phyloP scores from a whole-genome alignment of 495 filamentous ascomycete genomes.

The Penicillium roqueforti region DNA sequence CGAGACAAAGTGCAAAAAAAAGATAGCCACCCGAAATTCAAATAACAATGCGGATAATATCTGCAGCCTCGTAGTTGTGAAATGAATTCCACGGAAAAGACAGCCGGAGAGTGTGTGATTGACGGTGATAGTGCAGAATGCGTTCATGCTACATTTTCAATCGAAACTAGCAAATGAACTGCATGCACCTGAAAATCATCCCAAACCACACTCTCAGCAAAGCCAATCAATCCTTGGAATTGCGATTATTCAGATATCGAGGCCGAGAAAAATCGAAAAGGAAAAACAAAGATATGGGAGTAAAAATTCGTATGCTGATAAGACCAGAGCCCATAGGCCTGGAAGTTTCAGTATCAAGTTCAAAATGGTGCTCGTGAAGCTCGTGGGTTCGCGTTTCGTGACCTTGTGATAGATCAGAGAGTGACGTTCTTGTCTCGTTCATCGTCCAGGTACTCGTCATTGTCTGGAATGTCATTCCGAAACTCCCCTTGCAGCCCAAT shows the following conservation, averaged over 20 bases:
- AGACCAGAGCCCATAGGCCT: slow-evolving; percentile 10
- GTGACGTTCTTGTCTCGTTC: background rate
- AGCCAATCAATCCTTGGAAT: background rate
- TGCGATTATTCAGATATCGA: slow-evolving; percentile 19
- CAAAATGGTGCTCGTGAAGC: slow-evolving; percentile 37
- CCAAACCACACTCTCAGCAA: background rate
- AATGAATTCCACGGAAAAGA: background rate
- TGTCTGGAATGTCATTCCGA: slow-evolving; percentile 2
- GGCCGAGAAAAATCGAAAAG: slow-evolving; percentile 20
- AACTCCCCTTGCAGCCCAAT: slow-evolving; percentile 6
- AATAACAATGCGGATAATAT: slow-evolving; percentile 18
- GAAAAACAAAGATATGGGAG: slow-evolving; percentile 21
- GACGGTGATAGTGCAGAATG: background rate
- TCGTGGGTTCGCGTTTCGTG: slow-evolving; percentile 36
- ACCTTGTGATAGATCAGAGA: slow-evolving; percentile 23
- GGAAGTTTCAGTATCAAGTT: slow-evolving; percentile 21
- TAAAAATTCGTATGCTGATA: slow-evolving; percentile 23
- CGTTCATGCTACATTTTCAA: background rate
- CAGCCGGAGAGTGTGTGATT: background rate
- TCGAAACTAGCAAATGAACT: background rate
- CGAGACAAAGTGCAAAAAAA: slow-evolving; percentile 13
- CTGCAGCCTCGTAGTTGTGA: background rate
- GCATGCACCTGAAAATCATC: background rate
- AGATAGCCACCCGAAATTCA: slow-evolving; percentile 33
- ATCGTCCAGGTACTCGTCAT: background rate